Percentiles rank a stretch among this genome's conserved stretches.
These are phyloP conservation scores for Elsinoe ampelina DNA, from an alignment of 2,329 filamentous ascomycete species.

Conservation along the genomic window DNA sequence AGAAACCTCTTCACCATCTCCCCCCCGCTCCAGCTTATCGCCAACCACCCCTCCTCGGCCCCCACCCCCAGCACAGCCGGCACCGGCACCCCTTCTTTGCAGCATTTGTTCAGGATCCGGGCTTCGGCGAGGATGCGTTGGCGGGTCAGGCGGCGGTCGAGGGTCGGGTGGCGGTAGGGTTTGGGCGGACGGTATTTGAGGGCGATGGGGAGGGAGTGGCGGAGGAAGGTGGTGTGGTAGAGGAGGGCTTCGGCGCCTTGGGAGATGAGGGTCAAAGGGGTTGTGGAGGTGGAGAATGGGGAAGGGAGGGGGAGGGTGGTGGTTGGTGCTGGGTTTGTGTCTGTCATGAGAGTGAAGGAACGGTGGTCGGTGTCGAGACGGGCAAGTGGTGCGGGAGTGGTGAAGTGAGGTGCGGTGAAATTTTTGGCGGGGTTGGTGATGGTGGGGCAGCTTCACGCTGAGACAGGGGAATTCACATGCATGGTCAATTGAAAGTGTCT, in stretches of 20 bases:
- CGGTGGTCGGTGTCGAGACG: background rate
- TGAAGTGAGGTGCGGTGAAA: background rate
- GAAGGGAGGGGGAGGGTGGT: constrained; percentile 44
- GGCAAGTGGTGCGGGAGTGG: background rate
- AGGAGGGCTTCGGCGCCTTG: constrained; percentile 95
- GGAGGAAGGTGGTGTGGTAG: constrained; percentile 75
- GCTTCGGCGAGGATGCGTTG: constrained; percentile 85
- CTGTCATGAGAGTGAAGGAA: background rate
- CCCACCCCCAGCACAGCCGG: constrained; percentile 67
- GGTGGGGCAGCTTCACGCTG: background rate
- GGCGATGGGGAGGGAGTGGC: constrained; percentile 58
- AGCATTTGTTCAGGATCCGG: constrained; percentile 69
- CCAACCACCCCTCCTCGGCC: constrained; percentile 58
- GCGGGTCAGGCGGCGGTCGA: constrained; percentile 79
- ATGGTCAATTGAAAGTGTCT: background rate
- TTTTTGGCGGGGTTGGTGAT: constrained; percentile 1
- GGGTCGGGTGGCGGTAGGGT: constrained; percentile 79
- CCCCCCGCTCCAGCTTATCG: constrained; percentile 78
- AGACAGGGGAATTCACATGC: background rate
- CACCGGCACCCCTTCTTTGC: constrained; percentile 69
- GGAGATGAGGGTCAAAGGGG: constrained; percentile 61
- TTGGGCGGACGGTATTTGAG: constrained; percentile 89
- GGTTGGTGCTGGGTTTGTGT: background rate
- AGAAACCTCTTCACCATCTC: constrained; percentile 56
- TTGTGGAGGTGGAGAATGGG: constrained; percentile 54